Evolutionary conservation across 139 green algal genomes (phyloP), one percentile per base, ranked within the genome.

Genomic region (Chlamydomonas sphaeroides): DNA sequence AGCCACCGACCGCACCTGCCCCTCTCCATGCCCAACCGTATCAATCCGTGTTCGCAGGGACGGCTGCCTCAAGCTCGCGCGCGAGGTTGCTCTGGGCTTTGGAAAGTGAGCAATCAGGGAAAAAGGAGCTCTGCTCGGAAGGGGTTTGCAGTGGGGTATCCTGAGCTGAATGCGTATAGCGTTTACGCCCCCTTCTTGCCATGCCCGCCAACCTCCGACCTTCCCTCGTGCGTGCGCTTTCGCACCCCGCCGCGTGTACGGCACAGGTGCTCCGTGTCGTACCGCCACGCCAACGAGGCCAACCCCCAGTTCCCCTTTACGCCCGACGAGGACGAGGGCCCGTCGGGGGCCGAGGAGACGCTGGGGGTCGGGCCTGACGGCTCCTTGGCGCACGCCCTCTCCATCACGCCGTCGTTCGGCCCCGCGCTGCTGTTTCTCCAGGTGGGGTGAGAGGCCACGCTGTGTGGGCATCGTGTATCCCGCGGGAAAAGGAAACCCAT

Each of bases 61-160:
- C 36, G 79, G 80, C 56, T 87, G 86, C 63, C 72, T 90, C n/a
- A 68, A 67, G 33, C 39, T 88, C 2, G 82, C 86, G 18, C 51
- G 65, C 17, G 86, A 90, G 56, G 14, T 90, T 42, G 80, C 86
- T 4, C 45, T 74, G 57, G 78, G 59, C 0, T 90, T 90, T 62
- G 86, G 86, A 0, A 81, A 78, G 81, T 85, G 45, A 35, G n/a
- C n/a, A n/a, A n/a, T n/a, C n/a, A n/a, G n/a, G n/a, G n/a, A n/a
- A n/a, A n/a, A n/a, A n/a, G n/a, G n/a, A n/a, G n/a, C n/a, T n/a
- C n/a, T n/a, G n/a, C n/a, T n/a, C n/a, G n/a, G n/a, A n/a, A n/a
- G n/a, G n/a, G n/a, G n/a, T n/a, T n/a, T 11, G n/a, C 10, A 15
- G 41, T 39, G 8, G 30, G 45, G 15, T 51, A 49, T 39, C 28